Evolutionary conservation across 208 protist species (phyloP), one percentile per base, ranked within the genome.

Genomic region (Acanthamoeba triangularis): DNA sequence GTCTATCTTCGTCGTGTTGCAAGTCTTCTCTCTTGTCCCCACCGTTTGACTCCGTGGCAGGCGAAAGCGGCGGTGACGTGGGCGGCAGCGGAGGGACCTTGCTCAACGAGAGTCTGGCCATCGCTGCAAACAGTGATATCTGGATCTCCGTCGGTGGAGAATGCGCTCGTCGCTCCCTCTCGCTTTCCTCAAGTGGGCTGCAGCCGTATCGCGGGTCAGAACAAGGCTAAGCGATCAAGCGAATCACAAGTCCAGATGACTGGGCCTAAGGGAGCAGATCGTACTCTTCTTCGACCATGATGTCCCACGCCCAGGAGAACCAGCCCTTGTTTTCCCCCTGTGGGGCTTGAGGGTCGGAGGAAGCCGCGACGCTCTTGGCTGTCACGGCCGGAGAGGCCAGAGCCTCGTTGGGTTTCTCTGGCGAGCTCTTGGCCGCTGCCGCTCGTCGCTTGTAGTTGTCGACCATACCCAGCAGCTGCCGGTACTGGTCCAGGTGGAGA

Each of bases 251-350:
- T 0, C 0, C 7, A 78, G n/a, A 78, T 3, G 33, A 0, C 5
- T 10, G 3, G 25, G 33, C 5, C 0, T 2, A 67, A 30, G 25
- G 52, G 52, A 14, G 63, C 63, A 33, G 63, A 11, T 23, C 44
- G 44, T 59, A 85, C 76, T 85, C 76, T 59, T 85, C 76, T 33
- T 85, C 76, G 14, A 85, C 76, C 44, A 85, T 56, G 47, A 85
- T 85, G 76, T 85, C 76, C 76, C 76, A 85, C 11, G 76, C 76
- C 76, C 76, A 85, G 16, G 76, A 85, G 7, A 85, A 35, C 76
- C 76, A 85, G 16, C 76, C 76, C 76, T 56, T 85, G 37, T 49
- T 33, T 47, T 82, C 25, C 14, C 18, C 74, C 74, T 82, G 74
- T n/a, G 30, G 28, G 30, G 1, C 30, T 59, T 49, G 44, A 49